Evolutionary conservation across 768 basidiomycete species (phyloP).

Genomic region (Steccherinum ochraceum): DNA sequence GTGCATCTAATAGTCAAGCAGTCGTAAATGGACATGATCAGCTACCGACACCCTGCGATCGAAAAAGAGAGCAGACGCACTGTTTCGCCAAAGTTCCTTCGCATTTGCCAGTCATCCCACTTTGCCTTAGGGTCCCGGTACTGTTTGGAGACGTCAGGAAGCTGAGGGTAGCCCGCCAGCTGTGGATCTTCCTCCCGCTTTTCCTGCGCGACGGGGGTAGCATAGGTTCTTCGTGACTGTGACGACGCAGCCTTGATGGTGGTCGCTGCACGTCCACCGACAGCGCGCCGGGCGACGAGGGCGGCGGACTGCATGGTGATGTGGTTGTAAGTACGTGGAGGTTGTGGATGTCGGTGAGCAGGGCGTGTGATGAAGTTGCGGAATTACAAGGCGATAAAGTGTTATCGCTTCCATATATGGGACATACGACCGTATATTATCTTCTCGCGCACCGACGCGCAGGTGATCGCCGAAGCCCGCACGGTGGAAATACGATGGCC

Average conservation of each 20-base stretch:
- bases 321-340: not conserved
- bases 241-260: constrained; percentile 7
- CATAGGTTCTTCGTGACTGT: constrained; percentile 16
- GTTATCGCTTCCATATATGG: not conserved
- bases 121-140: constrained; percentile 50
- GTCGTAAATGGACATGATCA: too few species aligned
- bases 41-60: constrained; percentile 11
- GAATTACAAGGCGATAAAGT: not conserved
- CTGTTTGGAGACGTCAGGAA: constrained; percentile 64
- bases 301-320: constrained; percentile 27
- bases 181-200: constrained; percentile 52
- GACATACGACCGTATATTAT: not conserved
- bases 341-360: not conserved
- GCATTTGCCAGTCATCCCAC: constrained; percentile 72
- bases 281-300: constrained; percentile 35
- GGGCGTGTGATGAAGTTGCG: constrained; percentile 1
- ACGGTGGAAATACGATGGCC: too few species aligned
- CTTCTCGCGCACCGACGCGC: not conserved
- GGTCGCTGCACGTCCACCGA: constrained; percentile 25
- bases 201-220: constrained; percentile 17
- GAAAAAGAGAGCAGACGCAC: constrained; percentile 33
- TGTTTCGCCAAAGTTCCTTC: constrained; percentile 77
- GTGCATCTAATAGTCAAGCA: constrained; percentile 47
- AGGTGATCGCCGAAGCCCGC: too few species aligned
- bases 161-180: constrained; percentile 64